Conservation (phyloP, 768 basidiomycete species). For the Fibroporia radiculosa region DNA sequence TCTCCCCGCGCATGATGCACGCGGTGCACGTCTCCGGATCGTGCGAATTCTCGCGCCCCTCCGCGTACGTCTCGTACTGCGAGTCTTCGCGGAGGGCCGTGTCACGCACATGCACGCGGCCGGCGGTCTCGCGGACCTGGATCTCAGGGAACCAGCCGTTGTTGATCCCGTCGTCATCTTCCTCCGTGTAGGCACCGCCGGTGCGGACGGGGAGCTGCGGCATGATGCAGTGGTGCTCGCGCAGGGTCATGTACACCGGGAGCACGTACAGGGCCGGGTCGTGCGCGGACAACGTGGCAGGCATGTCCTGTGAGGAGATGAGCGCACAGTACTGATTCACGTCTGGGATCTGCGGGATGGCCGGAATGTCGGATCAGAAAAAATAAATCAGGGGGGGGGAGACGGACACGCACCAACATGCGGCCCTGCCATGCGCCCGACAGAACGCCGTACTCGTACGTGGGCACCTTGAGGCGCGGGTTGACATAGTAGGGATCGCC, state of each 20-base stretch:
- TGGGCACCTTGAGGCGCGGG: conserved; percentile 23
- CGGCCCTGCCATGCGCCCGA: conserved; percentile 57
- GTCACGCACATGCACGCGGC: conserved; percentile 2
- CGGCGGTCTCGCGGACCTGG: neutral
- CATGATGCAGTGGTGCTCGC: conserved; percentile 44
- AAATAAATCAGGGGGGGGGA: neutral
- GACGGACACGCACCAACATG: conserved; percentile 40
- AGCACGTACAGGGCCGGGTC: conserved; percentile 28
- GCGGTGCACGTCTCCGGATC: conserved; percentile 29
- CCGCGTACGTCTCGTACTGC: conserved; percentile 35
- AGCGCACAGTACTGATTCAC: conserved; percentile 22
- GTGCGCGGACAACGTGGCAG: conserved; percentile 6
- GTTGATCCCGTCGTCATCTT: conserved; percentile 31
- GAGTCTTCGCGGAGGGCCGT: neutral
- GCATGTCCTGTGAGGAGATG: conserved; percentile 16
- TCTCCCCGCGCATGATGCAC: conserved; percentile 7
- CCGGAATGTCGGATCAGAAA: conserved; percentile 1
- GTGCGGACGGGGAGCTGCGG: conserved; percentile 25
- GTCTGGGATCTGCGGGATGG: conserved; percentile 12
- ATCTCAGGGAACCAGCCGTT: conserved; percentile 33
- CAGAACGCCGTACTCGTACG: conserved; percentile 45
- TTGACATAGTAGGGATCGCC: conserved; percentile 26
- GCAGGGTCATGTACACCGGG: conserved; percentile 51
- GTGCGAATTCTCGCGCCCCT: conserved; percentile 33
- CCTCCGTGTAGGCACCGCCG: conserved; percentile 13